Evolutionary conservation across 192 early-diverging fungal species (phyloP), one percentile per base, ranked within the genome.

Genomic region (Coemansia pectinata): DNA sequence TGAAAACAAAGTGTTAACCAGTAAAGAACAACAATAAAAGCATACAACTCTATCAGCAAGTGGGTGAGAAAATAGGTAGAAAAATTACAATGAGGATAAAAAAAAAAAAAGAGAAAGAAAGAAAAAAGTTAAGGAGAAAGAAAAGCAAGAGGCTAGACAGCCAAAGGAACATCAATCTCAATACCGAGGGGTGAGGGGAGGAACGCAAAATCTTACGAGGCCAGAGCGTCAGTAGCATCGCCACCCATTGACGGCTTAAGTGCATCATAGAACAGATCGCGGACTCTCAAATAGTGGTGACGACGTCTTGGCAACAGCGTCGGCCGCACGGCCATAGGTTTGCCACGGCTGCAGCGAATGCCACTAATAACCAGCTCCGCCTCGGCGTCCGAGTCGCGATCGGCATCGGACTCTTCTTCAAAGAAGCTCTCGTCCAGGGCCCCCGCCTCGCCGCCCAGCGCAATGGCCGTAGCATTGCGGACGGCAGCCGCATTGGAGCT

Each of bases 191-290:
- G 27, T 27, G 27, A 27, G 27, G 27, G 27, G 19, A 9, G 34
- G 19, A 52, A 38, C 29, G 52, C n/a, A 50, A 50, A 21, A 21
- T 21, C 27, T 15, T 47, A 58, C 42, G 39, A 68, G 39, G 62
- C 41, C 62, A 62, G 41, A 14, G 72, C 66, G 29, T 77, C 78
- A 3, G 72, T 10, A 7, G 66, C 50, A 40, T 74, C 78, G 6
- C 77, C 25, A 19, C 67, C 75, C 44, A 71, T 66, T 0, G 84
- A 62, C 34, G 80, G 73, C 31, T 76, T 87, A 42, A 91, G 81
- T 7, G 90, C 89, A 71, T 90, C 90, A 31, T 87, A 70, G 29
- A 91, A 86, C 60, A 90, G 72, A 52, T 91, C 89, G 40, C 89
- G 79, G 39, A 91, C 78, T 9, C 87, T 73, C 59, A 88, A 66